A percentile compares a stretch with the other conserved stretches of the same genome.
These are phyloP conservation scores for Fagopyrum tataricum DNA, from an alignment of 148 eudicot species.

Conservation along the genomic window DNA sequence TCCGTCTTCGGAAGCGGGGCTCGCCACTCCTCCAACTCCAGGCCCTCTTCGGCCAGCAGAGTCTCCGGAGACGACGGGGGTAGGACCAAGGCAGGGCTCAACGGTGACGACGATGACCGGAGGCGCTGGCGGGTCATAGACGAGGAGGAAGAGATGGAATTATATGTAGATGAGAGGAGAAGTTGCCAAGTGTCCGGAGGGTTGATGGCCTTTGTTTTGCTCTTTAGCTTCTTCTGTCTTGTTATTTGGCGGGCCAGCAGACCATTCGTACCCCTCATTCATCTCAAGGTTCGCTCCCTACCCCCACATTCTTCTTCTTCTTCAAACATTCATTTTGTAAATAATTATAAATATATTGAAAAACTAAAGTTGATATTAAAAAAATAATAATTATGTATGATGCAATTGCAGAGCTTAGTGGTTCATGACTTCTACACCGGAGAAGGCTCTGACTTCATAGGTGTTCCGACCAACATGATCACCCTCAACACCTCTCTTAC, in stretches of 20 bases:
- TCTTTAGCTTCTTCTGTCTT: conserved; percentile 36
- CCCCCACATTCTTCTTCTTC: too few species aligned
- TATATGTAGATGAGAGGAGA: conserved; percentile 15
- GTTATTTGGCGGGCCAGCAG: conserved; percentile 54
- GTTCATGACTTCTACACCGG: conserved; percentile 38
- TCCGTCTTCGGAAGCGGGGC: conserved; percentile 11
- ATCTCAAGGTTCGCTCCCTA: conserved; percentile 35
- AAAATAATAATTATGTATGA: too few species aligned
- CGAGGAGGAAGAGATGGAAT: conserved; percentile 28
- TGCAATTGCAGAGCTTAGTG: conserved; percentile 35
- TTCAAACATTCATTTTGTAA: too few species aligned
- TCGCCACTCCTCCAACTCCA: conserved; percentile 9
- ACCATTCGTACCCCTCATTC: conserved; percentile 39
- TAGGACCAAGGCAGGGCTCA: conserved; percentile 19
- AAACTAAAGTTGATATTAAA: too few species aligned
- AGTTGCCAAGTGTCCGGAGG: conserved; percentile 21
- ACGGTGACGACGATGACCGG: conserved; percentile 22
- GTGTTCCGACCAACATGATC: conserved; percentile 59
- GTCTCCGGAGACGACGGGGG: conserved; percentile 24
- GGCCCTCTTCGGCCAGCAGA: conserved; percentile 32
- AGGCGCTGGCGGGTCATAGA: conserved; percentile 25
- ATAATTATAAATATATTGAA: too few species aligned
- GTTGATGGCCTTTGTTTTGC: conserved; percentile 20
- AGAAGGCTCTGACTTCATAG: conserved; percentile 56
- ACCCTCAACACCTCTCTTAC: conserved; percentile 40